Evolutionary conservation across 768 basidiomycete species (phyloP).

Genomic region (Sporobolomyces phaffii): DNA sequence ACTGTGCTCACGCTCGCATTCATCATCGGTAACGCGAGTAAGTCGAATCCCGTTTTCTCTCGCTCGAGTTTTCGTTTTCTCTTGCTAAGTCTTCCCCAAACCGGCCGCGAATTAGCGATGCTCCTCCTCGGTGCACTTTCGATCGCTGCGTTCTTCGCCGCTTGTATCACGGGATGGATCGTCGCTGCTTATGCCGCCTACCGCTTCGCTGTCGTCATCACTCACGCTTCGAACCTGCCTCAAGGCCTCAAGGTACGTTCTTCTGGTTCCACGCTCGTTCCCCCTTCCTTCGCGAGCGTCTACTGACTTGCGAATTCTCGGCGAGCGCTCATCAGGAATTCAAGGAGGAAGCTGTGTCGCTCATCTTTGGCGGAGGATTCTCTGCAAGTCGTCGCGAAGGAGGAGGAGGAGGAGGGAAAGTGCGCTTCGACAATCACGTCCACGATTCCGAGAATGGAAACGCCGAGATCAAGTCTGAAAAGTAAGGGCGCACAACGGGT

Average conservation of each 20-base stretch:
- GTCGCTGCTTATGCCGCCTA: constrained; percentile 5
- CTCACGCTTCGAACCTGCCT: constrained; percentile 16
- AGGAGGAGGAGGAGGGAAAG: background rate
- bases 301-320: too few species aligned
- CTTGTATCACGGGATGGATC: constrained; percentile 6
- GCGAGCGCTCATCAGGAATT: too few species aligned
- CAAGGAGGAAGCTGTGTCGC: constrained; percentile 2
- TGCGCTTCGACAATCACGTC: constrained; percentile 16
- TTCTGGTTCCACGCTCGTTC: background rate
- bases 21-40: constrained; percentile 24
- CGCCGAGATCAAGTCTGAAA: background rate
- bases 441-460: constrained; percentile 10
- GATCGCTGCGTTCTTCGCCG: constrained; percentile 10
- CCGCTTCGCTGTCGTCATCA: constrained; percentile 14
- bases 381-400: background rate
- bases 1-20: constrained; percentile 6
- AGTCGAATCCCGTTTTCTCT: background rate
- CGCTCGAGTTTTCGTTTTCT: background rate
- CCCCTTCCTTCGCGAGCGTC: too few species aligned
- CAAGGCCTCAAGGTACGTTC: constrained; percentile 1
- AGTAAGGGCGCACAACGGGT: background rate
- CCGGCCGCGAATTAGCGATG: constrained; percentile 1
- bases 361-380: background rate
- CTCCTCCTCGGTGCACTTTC: constrained; percentile 16
- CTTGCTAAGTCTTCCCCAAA: background rate